These are phyloP conservation scores for Silene conica DNA, from an alignment of 148 eudicot species.

Conservation along the genomic window DNA sequence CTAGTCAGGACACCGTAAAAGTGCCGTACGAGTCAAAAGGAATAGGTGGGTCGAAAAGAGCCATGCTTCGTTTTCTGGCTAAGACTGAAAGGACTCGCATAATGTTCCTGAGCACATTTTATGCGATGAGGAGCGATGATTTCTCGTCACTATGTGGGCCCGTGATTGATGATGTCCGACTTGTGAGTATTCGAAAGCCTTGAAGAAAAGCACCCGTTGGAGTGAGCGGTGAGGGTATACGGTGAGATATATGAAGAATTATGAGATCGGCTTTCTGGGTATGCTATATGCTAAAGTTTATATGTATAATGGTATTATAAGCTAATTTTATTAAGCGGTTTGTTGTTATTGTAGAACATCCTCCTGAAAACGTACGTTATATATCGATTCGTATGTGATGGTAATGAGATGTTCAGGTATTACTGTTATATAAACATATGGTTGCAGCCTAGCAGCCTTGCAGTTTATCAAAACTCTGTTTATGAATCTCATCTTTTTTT, in stretches of 20 bases:
- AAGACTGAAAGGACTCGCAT: conserved; percentile 44
- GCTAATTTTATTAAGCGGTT: conserved; percentile 14
- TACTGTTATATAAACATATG: conserved; percentile 13
- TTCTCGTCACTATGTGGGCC: conserved; percentile 85
- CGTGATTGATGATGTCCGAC: conserved; percentile 65
- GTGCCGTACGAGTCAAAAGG: conserved; percentile 83
- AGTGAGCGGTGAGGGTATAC: conserved; percentile 6
- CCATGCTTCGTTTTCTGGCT: conserved; percentile 62
- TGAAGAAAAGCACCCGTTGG: conserved; percentile 1
- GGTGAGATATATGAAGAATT: background rate
- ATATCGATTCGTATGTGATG: conserved; percentile 14
- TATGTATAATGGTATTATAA: conserved; percentile 15
- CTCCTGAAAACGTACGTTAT: conserved; percentile 14
- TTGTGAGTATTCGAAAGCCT: conserved; percentile 61
- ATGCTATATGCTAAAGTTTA: background rate
- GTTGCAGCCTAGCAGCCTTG: conserved; percentile 7
- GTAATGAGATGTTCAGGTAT: conserved; percentile 13
- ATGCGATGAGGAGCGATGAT: conserved; percentile 75
- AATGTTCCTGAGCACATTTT: conserved; percentile 76
- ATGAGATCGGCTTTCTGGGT: background rate
- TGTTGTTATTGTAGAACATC: conserved; percentile 22
- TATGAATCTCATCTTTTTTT: too few species aligned
- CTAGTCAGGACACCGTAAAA: conserved; percentile 50
- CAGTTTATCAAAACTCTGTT: background rate
- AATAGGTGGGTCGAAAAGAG: conserved; percentile 75